Base-by-base conservation (phyloP, 108 stramenopile species). In the Nitzschia sp. region DNA sequence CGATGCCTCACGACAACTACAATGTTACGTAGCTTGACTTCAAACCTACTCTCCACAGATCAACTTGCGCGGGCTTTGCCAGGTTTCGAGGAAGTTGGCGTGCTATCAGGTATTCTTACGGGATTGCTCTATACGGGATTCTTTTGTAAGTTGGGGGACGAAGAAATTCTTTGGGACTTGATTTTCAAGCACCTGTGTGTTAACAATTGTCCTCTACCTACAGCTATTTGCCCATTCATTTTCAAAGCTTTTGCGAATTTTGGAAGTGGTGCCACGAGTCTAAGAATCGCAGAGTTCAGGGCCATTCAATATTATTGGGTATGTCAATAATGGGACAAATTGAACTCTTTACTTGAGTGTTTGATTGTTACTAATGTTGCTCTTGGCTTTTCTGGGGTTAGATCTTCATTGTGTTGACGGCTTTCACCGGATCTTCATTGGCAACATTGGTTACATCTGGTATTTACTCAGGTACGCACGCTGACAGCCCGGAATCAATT, bases 241-340 rank as follows among this genome's bases (percentile, higher is more conserved):
- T 95, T 95, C 77, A 95, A 95, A 71, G 48, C 74, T 9, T 89
- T 95, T 68, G 86, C 93, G 5, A 95, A 95, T 63, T 87, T 84
- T 58, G 89, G 87, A 11, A 79, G 79, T 34, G 75, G 69, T 44
- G 84, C 93, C 33, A 83, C 83, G 0, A 88, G 85, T 47, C 73
- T 87, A 19, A 69, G 76, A 46, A 71, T 62, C 29, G 88, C 89
- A 19, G 90, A 89, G 72, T 78, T 76, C 44, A 70, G 60, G 36
- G 88, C 91, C 0, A 73, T 94, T 9, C 36, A 17, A 19, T 63
- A 58, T n/a, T 56, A 31, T 31, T 58, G 33, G 33, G n/a, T 30
- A 58, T 45, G 16, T 46, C n/a, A 2, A 36, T 23, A 22, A 25
- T 23, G 16, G 16, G n/a, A 23, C 31, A 15, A 13, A 47, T 22